Evolutionary conservation across 495 filamentous ascomycete genomes (phyloP).

Genomic region (Bathelium albidoporum): DNA sequence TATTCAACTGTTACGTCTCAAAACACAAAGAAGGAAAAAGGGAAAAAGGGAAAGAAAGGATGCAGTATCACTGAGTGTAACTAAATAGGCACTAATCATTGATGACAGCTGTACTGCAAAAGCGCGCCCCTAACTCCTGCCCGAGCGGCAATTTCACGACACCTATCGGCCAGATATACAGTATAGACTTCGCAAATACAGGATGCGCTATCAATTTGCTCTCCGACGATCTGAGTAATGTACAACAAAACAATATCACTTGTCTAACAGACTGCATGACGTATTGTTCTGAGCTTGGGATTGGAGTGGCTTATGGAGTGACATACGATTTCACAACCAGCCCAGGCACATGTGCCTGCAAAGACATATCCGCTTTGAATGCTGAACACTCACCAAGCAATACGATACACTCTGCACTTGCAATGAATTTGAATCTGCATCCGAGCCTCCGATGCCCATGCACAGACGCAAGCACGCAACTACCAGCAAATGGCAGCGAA

Average conservation of each 20-base stretch:
- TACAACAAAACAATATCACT: neutral
- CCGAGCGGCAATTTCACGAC: neutral
- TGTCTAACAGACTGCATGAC: neutral
- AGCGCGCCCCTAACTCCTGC: neutral
- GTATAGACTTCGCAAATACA: neutral
- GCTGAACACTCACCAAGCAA: neutral
- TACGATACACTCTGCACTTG: neutral
- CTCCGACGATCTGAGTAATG: neutral
- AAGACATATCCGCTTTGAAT: neutral
- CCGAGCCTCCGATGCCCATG: neutral
- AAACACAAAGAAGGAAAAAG: no score
- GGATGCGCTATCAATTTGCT: neutral
- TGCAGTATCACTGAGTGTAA: no score
- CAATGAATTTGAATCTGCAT: neutral
- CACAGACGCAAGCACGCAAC: neutral
- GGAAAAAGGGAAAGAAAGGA: no score
- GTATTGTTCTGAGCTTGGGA: neutral
- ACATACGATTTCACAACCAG: neutral
- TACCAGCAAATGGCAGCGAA: neutral
- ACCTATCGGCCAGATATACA: neutral
- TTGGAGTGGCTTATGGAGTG: neutral
- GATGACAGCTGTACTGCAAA: neutral
- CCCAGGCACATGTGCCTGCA: neutral
- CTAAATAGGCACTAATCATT: no score
- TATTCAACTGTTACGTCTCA: no score